Evolutionary conservation across 208 protist species (phyloP), one percentile per base, ranked within the genome.

Genomic region (Acanthamoeba triangularis): DNA sequence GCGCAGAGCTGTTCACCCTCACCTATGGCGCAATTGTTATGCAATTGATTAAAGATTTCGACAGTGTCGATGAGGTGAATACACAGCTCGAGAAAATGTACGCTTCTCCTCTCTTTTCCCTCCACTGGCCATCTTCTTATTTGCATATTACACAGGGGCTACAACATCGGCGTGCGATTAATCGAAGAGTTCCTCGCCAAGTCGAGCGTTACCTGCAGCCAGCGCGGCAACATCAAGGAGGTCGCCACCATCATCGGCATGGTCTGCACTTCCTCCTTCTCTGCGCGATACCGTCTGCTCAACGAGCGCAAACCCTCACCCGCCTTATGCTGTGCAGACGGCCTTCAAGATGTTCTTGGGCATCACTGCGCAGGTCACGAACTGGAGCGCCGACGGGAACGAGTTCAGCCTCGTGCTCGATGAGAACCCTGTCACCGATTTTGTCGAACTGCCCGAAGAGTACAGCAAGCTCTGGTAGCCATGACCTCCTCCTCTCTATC

Each of bases 261-360:
- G 72, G 98, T 99, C 85, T 98, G 35, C 28, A 35, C 47, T 84
- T 28, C 52, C 47, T 52, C 76, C 20, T 54, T 35, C 47, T 35
- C 20, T 14, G 0, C 18, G 59, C 59, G 13, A 13, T 0, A 13
- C 5, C 59, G 59, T 28, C 7, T 63, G 20, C 23, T 2, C 35
- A 33, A 95, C 35, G 16, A 87, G 10, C 28, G 20, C 25, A 87
- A 87, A 37, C 28, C 49, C 33, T 1, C 33, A 44, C n/a, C 65
- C 65, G 4, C 30, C 33, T n/a, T 84, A 6, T 87, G 20, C 49
- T 87, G 33, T 52, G 5, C 56, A 97, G 96, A 87, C 96, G 18
- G 98, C 98, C 0, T 99, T 99, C 90, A 99, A 99, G 91, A 99
- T 99, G 99, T 99, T 99, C 95, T 97, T 99, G 18, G 99, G 99